Evolutionary conservation across 805 yeast species (phyloP).

Genomic region (Wickerhamomyces bisporus): DNA sequence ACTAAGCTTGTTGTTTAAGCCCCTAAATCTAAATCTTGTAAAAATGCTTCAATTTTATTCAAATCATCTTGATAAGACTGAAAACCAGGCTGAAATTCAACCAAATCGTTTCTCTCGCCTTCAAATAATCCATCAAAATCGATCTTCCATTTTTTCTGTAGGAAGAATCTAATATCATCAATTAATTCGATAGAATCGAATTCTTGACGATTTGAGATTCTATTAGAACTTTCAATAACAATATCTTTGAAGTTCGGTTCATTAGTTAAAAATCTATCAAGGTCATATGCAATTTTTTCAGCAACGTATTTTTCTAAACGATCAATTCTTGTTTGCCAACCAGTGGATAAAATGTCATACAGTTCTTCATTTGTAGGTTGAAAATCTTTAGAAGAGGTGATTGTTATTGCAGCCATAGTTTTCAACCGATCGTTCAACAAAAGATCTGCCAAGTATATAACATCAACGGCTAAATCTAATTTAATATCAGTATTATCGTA

Average conservation of each 20-base stretch:
- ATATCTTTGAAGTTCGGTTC: conserved; percentile 36
- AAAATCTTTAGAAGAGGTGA: conserved; percentile 27
- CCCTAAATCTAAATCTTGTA: conserved; percentile 35
- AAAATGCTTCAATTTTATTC: conserved; percentile 33
- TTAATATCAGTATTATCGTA: conserved; percentile 55
- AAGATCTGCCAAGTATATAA: conserved; percentile 52
- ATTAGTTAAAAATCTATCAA: conserved; percentile 30
- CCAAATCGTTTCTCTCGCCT: conserved; percentile 18
- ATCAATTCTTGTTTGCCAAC: conserved; percentile 64
- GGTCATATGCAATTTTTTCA: conserved; percentile 45
- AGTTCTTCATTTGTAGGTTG: conserved; percentile 32
- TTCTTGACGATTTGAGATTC: conserved; percentile 59
- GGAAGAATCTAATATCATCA: conserved; percentile 69
- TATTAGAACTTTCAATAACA: conserved; percentile 42
- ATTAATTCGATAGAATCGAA: conserved; percentile 76
- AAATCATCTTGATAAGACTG: conserved; percentile 27
- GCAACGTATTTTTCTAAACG: conserved; percentile 63
- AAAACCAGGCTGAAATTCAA: conserved; percentile 19
- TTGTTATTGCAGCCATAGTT: conserved; percentile 49
- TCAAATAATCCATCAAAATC: conserved; percentile 29
- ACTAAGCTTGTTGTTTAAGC: too few relatives aligned
- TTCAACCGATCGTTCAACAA: conserved; percentile 58
- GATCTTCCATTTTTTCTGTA: conserved; percentile 28
- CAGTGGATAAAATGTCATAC: conserved; percentile 54
- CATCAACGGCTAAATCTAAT: conserved; percentile 45